phyloP scores from a whole-genome alignment of 2,329 filamentous ascomycete genomes.

The Fusarium nematophilum region DNA sequence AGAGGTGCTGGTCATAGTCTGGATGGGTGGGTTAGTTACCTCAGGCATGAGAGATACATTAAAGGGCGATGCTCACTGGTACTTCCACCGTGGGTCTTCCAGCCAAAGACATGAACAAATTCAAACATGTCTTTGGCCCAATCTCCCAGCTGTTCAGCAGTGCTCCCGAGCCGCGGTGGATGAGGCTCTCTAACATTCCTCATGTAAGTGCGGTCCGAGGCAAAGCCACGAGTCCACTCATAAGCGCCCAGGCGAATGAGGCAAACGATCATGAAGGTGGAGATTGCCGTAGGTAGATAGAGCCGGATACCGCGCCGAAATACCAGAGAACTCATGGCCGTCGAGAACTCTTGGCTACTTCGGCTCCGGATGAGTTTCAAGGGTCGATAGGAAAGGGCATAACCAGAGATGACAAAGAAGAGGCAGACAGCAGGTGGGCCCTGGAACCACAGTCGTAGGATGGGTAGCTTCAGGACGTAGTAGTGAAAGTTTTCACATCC shows the following conservation, averaged over 20 bases:
- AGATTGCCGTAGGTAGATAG: conserved; percentile 62
- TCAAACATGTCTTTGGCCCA: conserved; percentile 61
- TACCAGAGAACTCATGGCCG: conserved; percentile 60
- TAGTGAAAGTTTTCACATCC: conserved; percentile 58
- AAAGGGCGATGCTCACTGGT: conserved; percentile 49
- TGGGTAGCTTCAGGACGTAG: conserved; percentile 62
- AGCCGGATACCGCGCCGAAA: conserved; percentile 65
- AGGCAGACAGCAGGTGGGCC: conserved; percentile 68
- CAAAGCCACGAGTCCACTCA: conserved; percentile 61
- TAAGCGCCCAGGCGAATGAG: conserved; percentile 60
- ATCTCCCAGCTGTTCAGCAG: conserved; percentile 55
- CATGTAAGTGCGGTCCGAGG: conserved; percentile 55
- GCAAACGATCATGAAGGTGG: conserved; percentile 59
- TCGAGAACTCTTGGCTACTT: conserved; percentile 54
- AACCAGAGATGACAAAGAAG: conserved; percentile 73
- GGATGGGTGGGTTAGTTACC: not conserved
- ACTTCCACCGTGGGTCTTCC: conserved; percentile 60
- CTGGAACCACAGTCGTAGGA: conserved; percentile 65
- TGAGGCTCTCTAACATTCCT: conserved; percentile 63
- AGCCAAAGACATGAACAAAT: conserved; percentile 64
- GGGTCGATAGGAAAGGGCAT: conserved; percentile 66
- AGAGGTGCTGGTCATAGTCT: conserved; percentile 68
- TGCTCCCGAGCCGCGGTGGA: conserved; percentile 52
- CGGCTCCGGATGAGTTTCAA: conserved; percentile 58
- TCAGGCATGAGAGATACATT: not conserved